Percentiles rank a stretch among this genome's conserved stretches.
phyloP scores from a whole-genome alignment of 352 stramenopile species.

The Globisporangium ultimum region DNA sequence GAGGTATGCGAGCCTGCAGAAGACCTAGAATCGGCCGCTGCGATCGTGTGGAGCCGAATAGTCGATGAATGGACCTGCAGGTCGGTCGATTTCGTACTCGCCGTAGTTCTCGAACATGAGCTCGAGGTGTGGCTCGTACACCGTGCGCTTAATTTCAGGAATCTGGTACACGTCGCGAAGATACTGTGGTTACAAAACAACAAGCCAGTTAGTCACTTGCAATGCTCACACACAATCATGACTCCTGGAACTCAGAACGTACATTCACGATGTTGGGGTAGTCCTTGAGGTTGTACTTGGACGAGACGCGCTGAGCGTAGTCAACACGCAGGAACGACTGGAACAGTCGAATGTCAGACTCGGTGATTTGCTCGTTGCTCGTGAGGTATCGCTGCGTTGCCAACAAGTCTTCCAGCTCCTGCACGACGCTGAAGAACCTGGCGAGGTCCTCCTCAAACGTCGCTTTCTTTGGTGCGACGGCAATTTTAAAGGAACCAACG shows the following conservation, averaged over 20 bases:
- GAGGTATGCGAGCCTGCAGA: neutral
- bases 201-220: no score
- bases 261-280: slow-evolving; percentile 45
- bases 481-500: no score
- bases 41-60: slow-evolving; percentile 30
- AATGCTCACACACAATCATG: no score
- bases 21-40: neutral
- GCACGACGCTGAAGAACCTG: slow-evolving; percentile 24
- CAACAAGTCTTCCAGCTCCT: slow-evolving; percentile 28
- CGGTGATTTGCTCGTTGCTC: slow-evolving; percentile 24
- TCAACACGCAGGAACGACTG: slow-evolving; percentile 36
- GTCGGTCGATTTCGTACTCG: slow-evolving; percentile 57
- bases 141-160: slow-evolving; percentile 57
- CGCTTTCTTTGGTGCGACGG: slow-evolving; percentile 45
- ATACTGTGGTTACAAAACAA: slow-evolving; percentile 21
- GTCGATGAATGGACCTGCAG: slow-evolving; percentile 44
- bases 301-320: slow-evolving; percentile 19
- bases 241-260: neutral
- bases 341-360: slow-evolving; percentile 42
- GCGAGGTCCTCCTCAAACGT: slow-evolving; percentile 34
- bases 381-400: slow-evolving; percentile 21
- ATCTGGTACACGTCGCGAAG: slow-evolving; percentile 80
- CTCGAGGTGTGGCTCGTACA: slow-evolving; percentile 91
- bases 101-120: slow-evolving; percentile 80
- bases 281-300: slow-evolving; percentile 42